Evolutionary conservation across 75 land plant species (phyloP).

Genomic region (Chamaecyparis obtusa): DNA sequence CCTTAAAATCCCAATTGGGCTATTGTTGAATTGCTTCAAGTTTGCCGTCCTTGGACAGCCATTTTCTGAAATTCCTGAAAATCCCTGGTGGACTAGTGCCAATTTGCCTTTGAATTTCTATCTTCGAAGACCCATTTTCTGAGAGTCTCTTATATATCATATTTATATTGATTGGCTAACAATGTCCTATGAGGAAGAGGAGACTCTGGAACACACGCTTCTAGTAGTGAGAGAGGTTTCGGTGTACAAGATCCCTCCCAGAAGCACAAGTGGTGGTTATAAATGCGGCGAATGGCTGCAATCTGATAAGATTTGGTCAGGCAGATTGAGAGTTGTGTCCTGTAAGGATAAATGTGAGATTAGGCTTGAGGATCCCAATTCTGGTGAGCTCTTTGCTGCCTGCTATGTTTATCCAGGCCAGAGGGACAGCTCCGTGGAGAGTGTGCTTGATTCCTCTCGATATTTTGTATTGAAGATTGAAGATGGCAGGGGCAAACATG

Average conservation of each 20-base stretch:
- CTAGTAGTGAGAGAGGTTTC: conserved; percentile 94
- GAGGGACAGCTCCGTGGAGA: conserved; percentile 82
- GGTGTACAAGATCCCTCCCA: conserved; percentile 95
- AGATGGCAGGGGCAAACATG: conserved; percentile 94
- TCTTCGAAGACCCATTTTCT: not conserved
- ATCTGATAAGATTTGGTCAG: conserved; percentile 98
- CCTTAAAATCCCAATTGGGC: not conserved
- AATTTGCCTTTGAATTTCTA: not conserved
- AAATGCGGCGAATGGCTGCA: conserved; percentile 99
- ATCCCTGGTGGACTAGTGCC: not conserved
- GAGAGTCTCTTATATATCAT: not conserved
- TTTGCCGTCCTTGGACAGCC: not conserved
- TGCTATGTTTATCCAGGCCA: conserved; percentile 83
- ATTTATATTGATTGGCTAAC: conserved; percentile 11
- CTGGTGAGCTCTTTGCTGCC: conserved; percentile 96
- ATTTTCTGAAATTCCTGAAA: not conserved
- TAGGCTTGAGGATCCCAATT: conserved; percentile 89
- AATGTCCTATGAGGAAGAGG: conserved; percentile 84
- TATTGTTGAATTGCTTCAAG: not conserved
- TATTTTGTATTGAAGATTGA: conserved; percentile 95
- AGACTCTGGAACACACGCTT: conserved; percentile 83
- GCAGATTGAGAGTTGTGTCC: conserved; percentile 90
- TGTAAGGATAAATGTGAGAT: conserved; percentile 83
- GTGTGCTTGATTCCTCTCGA: conserved; percentile 89
- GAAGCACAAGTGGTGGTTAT: conserved; percentile 90